These are phyloP conservation scores for Gossypium rotundifolium DNA, from an alignment of 345 rosid genomes.

Conservation along the genomic window DNA sequence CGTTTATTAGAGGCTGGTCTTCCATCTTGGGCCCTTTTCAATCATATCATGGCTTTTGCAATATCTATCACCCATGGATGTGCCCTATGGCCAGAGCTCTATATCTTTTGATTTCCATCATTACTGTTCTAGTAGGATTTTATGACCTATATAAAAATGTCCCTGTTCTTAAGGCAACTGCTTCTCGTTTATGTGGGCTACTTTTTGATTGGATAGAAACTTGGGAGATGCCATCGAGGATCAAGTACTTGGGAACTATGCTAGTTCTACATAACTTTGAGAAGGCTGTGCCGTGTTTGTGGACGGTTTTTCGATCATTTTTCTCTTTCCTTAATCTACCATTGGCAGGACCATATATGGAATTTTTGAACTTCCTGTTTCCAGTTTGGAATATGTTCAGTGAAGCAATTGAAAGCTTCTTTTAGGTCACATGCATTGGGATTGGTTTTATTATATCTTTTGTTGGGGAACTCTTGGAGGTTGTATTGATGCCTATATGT, in stretches of 20 bases:
- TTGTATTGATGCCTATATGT: conserved; percentile 60
- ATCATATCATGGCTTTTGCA: conserved; percentile 90
- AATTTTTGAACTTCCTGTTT: conserved; percentile 37
- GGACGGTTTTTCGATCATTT: conserved; percentile 53
- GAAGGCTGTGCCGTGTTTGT: conserved; percentile 74
- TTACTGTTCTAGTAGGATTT: conserved; percentile 87
- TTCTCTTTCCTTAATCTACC: conserved; percentile 56
- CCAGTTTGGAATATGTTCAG: conserved; percentile 60
- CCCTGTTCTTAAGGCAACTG: conserved; percentile 91
- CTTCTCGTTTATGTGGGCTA: conserved; percentile 79
- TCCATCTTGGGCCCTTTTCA: conserved; percentile 97
- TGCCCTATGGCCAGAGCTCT: conserved; percentile 88
- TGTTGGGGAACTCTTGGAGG: conserved; percentile 42
- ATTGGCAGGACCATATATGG: conserved; percentile 45
- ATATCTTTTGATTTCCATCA: conserved; percentile 63
- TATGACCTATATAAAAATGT: conserved; percentile 96
- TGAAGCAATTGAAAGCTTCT: conserved; percentile 42
- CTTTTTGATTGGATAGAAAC: conserved; percentile 92
- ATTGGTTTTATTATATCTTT: conserved; percentile 40
- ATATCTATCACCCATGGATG: conserved; percentile 98
- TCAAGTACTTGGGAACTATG: conserved; percentile 97
- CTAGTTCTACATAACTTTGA: conserved; percentile 81
- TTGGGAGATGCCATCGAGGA: conserved; percentile 96
- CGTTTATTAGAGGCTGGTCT: conserved; percentile 93
- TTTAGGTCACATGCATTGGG: conserved; percentile 42